phyloP scores from a whole-genome alignment of 148 eudicot species.

The Cornus controversa region DNA sequence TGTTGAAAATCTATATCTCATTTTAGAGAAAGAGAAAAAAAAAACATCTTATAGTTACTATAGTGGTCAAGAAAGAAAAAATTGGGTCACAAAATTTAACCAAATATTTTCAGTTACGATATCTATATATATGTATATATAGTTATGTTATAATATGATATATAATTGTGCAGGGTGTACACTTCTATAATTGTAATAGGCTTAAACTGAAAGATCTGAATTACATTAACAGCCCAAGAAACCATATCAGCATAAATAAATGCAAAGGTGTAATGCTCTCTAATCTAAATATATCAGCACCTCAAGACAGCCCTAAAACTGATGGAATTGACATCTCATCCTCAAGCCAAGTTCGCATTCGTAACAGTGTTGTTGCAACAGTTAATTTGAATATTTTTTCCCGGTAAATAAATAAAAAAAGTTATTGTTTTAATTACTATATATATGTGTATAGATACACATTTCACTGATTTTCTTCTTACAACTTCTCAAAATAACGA shows the following conservation, averaged over 20 bases:
- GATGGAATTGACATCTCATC: slow-evolving; percentile 45
- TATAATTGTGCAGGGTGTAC: slow-evolving; percentile 13
- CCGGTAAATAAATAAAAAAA: too few relatives aligned
- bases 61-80: too few relatives aligned
- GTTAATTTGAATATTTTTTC: background rate
- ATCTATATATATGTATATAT: too few relatives aligned
- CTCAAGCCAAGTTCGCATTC: slow-evolving; percentile 28
- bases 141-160: too few relatives aligned
- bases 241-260: slow-evolving; percentile 28
- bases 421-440: too few relatives aligned
- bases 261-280: slow-evolving; percentile 29
- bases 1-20: too few relatives aligned
- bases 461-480: too few relatives aligned
- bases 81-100: too few relatives aligned
- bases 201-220: slow-evolving; percentile 16
- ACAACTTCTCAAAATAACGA: background rate
- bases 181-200: slow-evolving; percentile 11
- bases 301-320: slow-evolving; percentile 51
- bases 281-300: slow-evolving; percentile 37
- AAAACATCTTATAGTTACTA: too few relatives aligned
- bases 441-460: too few relatives aligned
- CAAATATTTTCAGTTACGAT: too few relatives aligned
- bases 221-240: slow-evolving; percentile 12
- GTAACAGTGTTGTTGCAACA: slow-evolving; percentile 30
- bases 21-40: too few relatives aligned